Evolutionary conservation across 495 filamentous ascomycete species (phyloP).

Genomic region (Penicillium salamii): DNA sequence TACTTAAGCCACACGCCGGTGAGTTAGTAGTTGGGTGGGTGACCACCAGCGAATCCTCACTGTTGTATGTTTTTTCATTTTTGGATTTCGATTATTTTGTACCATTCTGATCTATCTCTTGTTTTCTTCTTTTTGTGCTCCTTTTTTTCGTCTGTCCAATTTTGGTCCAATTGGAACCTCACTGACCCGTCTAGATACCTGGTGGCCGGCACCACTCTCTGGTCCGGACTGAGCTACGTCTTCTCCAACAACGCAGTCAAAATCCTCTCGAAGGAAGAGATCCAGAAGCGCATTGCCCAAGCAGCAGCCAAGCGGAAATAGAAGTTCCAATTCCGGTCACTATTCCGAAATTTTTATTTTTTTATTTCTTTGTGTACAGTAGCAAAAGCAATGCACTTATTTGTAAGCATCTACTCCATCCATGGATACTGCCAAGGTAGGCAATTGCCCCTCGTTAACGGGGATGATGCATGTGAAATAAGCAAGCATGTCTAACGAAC

Average conservation of each 20-base stretch:
- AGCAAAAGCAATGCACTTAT: background rate
- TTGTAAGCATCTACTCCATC: too few species aligned
- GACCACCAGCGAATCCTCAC: slow-evolving; percentile 49
- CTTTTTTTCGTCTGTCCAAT: background rate
- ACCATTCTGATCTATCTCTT: too few species aligned
- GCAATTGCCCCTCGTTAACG: background rate
- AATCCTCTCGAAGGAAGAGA: slow-evolving; percentile 59
- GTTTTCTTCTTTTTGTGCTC: slow-evolving; percentile 11
- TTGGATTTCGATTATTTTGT: too few species aligned
- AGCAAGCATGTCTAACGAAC: background rate
- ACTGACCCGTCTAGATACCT: slow-evolving; percentile 46
- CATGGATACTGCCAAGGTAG: too few species aligned
- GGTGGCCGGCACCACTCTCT: slow-evolving; percentile 76
- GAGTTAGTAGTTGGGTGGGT: slow-evolving; percentile 51
- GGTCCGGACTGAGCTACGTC: slow-evolving; percentile 81
- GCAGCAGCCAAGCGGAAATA: slow-evolving; percentile 29
- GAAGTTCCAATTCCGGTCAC: too few species aligned
- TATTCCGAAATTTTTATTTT: too few species aligned
- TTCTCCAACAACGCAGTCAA: slow-evolving; percentile 79
- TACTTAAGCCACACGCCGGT: slow-evolving; percentile 50
- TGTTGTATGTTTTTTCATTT: slow-evolving; percentile 38
- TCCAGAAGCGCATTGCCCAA: slow-evolving; percentile 38
- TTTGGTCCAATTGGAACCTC: background rate
- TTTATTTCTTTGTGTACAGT: slow-evolving; percentile 2
- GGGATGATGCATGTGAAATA: background rate